phyloP scores from a whole-genome alignment of 129 eudicot genomes.

The Pseudognaphalium luteoalbum region DNA sequence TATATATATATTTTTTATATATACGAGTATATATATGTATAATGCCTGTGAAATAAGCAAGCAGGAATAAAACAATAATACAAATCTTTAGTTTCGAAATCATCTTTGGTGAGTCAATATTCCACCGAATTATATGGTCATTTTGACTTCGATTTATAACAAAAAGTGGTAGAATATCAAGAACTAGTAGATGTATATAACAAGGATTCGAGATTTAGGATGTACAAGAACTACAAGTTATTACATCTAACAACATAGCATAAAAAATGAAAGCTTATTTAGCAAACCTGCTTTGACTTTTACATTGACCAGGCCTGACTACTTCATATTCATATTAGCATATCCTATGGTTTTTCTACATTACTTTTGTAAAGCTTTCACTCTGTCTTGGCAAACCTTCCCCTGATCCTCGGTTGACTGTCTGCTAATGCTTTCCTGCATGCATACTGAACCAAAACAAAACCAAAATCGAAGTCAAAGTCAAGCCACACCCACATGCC shows the following conservation, averaged over 20 bases:
- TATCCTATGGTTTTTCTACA: constrained; percentile 23
- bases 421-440: constrained; percentile 47
- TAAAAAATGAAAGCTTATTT: constrained; percentile 29
- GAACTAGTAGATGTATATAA: constrained; percentile 18
- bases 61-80: no score
- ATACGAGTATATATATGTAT: no score
- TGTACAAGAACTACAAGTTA: constrained; percentile 32
- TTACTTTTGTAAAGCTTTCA: constrained; percentile 28
- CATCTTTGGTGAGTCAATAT: no score
- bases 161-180: constrained; percentile 10
- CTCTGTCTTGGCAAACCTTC: constrained; percentile 47
- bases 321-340: constrained; percentile 12
- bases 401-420: constrained; percentile 45
- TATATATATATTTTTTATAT: no score
- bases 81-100: no score
- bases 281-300: constrained; percentile 28
- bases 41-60: no score
- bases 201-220: constrained; percentile 27
- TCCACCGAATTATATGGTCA: no score
- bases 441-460: constrained; percentile 41
- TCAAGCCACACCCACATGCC: constrained; percentile 1
- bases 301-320: constrained; percentile 11
- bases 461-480: background rate
- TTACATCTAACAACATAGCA: constrained; percentile 26
- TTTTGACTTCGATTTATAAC: background rate